Conservation (phyloP, 257 asterid species). For the Thymus quinquecostatus region DNA sequence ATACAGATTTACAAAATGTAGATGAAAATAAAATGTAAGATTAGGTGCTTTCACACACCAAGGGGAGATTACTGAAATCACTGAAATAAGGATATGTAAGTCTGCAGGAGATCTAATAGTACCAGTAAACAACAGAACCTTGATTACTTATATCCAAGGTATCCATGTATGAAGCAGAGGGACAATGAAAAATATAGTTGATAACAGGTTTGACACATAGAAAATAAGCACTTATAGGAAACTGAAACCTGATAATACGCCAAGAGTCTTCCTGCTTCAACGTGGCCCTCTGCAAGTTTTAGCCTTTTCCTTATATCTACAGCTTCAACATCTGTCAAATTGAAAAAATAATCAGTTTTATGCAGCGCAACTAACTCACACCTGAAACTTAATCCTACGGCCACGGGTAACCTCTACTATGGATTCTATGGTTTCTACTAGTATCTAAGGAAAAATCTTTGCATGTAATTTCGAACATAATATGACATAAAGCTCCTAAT, state of each 20-base stretch:
- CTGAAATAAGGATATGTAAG: too few species aligned
- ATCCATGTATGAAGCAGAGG: too few species aligned
- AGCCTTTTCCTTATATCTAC: slow-evolving; percentile 61
- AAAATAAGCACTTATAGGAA: slow-evolving; percentile 21
- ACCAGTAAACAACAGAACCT: too few species aligned
- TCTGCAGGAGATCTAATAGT: too few species aligned
- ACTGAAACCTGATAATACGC: slow-evolving; percentile 72
- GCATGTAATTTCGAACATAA: slow-evolving; percentile 6
- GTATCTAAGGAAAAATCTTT: slow-evolving; percentile 1
- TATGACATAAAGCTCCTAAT: slow-evolving; percentile 1
- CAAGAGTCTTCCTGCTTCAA: slow-evolving; percentile 93
- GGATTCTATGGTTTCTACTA: slow-evolving; percentile 4
- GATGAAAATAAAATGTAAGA: too few species aligned
- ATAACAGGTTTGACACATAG: slow-evolving; percentile 11
- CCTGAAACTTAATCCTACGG: slow-evolving; percentile 12
- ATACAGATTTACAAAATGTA: too few species aligned
- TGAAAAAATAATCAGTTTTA: slow-evolving; percentile 29
- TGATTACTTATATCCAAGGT: too few species aligned
- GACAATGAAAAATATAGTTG: not conserved
- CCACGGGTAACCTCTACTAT: slow-evolving; percentile 15
- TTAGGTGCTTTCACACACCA: not conserved
- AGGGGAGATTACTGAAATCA: not conserved
- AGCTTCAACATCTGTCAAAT: slow-evolving; percentile 53
- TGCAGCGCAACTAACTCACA: slow-evolving; percentile 27
- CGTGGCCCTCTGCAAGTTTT: slow-evolving; percentile 83